Evolutionary conservation across 2,329 filamentous ascomycete species (phyloP).

Genomic region (Colletotrichum theobromicola): DNA sequence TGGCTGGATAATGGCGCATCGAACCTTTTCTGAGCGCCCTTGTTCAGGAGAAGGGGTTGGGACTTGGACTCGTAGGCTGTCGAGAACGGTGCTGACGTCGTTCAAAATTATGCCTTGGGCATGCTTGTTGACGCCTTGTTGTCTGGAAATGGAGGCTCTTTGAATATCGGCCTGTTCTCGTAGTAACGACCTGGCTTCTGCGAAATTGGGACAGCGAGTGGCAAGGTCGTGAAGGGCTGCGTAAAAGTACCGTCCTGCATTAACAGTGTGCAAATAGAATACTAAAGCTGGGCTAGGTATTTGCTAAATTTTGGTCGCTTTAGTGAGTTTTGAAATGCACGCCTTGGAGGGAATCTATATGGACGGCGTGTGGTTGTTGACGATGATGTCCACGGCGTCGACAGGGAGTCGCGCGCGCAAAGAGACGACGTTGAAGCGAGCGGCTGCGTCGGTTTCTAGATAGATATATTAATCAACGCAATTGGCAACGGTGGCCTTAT

Average conservation of each 20-base stretch:
- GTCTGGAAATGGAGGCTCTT: background rate
- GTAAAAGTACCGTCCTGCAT: background rate
- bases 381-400: background rate
- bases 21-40: background rate
- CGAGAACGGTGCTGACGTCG: background rate
- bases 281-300: background rate
- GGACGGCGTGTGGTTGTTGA: background rate
- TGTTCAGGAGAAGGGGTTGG: background rate
- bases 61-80: background rate
- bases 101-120: background rate
- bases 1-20: background rate
- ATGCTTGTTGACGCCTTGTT: fast-evolving
- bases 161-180: background rate
- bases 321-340: background rate
- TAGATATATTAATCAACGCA: background rate
- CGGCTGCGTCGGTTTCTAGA: background rate
- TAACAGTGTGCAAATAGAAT: background rate
- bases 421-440: background rate
- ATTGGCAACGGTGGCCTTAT: fast-evolving
- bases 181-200: background rate
- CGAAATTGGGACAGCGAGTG: background rate
- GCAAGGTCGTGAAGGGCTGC: background rate
- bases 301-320: background rate
- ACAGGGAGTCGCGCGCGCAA: background rate
- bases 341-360: background rate